phyloP scores from a whole-genome alignment of 345 rosid species.

The Geranium rotundifolium region DNA sequence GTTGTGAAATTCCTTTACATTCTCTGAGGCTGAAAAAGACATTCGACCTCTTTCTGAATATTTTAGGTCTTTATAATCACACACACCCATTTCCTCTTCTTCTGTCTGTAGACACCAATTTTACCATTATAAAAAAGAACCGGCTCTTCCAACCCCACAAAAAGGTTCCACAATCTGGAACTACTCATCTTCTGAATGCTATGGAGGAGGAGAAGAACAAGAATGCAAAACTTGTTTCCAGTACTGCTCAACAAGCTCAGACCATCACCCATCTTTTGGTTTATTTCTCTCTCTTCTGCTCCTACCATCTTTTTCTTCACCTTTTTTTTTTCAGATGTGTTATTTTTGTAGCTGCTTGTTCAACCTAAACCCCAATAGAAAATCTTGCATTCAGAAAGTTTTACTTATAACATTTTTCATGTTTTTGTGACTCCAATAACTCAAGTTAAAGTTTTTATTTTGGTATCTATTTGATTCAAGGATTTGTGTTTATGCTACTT shows the following conservation, averaged over 20 bases:
- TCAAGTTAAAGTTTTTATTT: no score
- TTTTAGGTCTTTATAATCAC: constrained; percentile 1
- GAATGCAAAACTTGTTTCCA: constrained; percentile 8
- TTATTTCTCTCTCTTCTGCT: constrained; percentile 1
- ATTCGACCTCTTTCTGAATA: constrained; percentile 2
- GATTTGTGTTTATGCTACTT: background rate
- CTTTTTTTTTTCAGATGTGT: background rate
- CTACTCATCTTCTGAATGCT: background rate
- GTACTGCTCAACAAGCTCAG: constrained; percentile 9
- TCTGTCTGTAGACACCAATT: background rate
- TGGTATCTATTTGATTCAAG: background rate
- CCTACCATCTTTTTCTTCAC: no score
- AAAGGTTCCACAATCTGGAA: background rate
- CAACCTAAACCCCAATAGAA: background rate
- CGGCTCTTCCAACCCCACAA: no score
- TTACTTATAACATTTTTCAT: background rate
- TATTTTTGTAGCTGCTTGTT: background rate
- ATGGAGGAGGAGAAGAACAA: constrained; percentile 28
- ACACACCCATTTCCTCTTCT: constrained; percentile 2
- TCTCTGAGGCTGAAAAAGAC: constrained; percentile 12
- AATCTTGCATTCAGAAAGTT: background rate
- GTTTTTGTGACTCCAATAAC: no score
- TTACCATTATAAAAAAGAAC: background rate
- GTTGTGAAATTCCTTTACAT: constrained; percentile 10
- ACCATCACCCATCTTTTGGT: constrained; percentile 16